A percentile compares a stretch with the other conserved stretches of the same genome.
Evolutionary conservation across 2,329 filamentous ascomycete species (phyloP).

Genomic region (Penicillium rolfsii): DNA sequence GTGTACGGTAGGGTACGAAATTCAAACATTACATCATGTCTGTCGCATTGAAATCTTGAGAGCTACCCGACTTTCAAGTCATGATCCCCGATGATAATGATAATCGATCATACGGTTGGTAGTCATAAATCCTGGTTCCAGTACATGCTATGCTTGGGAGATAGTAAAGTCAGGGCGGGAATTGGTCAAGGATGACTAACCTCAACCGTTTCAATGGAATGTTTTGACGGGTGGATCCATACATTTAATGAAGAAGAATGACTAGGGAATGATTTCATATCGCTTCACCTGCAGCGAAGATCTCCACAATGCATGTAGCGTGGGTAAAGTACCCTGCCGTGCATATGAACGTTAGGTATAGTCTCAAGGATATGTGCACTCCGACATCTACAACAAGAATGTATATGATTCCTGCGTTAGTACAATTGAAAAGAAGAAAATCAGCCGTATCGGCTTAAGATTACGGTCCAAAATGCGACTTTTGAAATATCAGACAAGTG

Average conservation of each 20-base stretch:
- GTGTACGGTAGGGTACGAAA: not conserved
- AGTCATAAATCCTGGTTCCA: too few relatives aligned
- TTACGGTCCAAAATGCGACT: too few relatives aligned
- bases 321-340: not conserved
- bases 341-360: too few relatives aligned
- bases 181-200: too few relatives aligned
- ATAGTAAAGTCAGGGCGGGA: too few relatives aligned
- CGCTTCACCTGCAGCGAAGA: not conserved
- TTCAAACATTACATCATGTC: not conserved
- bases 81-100: not conserved
- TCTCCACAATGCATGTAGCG: not conserved
- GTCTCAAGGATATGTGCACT: not conserved
- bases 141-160: too few relatives aligned
- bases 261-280: not conserved
- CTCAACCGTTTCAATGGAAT: too few relatives aligned
- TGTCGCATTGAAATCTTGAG: not conserved
- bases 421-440: too few relatives aligned
- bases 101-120: too few relatives aligned
- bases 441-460: fast-evolving
- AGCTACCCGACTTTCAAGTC: not conserved
- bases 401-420: not conserved
- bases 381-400: not conserved
- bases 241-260: not conserved
- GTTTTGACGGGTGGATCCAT: not conserved
- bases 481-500: too few relatives aligned